Evolutionary conservation across 2,329 filamentous ascomycete genomes (phyloP).

Genomic region (Aureobasidium sp.): DNA sequence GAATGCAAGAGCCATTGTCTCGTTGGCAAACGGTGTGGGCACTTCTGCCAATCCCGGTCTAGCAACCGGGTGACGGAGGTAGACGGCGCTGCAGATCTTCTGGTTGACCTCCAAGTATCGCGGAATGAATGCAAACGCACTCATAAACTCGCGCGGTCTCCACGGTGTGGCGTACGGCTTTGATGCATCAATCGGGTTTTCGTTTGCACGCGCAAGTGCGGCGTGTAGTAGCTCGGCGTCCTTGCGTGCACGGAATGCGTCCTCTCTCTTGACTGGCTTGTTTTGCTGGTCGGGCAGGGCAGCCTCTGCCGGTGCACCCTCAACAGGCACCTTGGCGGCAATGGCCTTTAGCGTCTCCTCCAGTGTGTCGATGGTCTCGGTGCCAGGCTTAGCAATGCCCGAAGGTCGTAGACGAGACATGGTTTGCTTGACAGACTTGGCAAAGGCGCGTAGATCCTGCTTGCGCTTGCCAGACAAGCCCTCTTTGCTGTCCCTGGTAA

Average conservation of each 20-base stretch:
- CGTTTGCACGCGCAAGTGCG: constrained; percentile 54
- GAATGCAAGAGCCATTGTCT: constrained; percentile 71
- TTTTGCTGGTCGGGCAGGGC: constrained; percentile 19
- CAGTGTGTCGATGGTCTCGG: constrained; percentile 25
- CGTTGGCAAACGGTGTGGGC: constrained; percentile 67
- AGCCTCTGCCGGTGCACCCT: constrained; percentile 14
- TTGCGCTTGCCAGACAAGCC: constrained; percentile 61
- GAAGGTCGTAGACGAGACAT: constrained; percentile 43
- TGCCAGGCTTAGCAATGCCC: constrained; percentile 15
- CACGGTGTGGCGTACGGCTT: constrained; percentile 92
- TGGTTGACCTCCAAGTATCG: constrained; percentile 96
- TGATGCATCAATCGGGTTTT: constrained; percentile 65
- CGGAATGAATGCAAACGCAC: constrained; percentile 88
- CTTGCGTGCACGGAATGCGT: constrained; percentile 42
- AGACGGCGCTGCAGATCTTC: constrained; percentile 91
- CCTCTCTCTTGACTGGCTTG: constrained; percentile 31
- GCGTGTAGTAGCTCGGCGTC: constrained; percentile 47
- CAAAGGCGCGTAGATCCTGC: constrained; percentile 64
- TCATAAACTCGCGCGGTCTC: constrained; percentile 78
- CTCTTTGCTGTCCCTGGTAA: constrained; percentile 46
- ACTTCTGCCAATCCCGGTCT: constrained; percentile 64
- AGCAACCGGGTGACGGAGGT: constrained; percentile 87
- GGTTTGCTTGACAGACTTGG: constrained; percentile 54
- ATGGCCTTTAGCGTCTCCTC: constrained; percentile 27
- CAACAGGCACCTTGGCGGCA: constrained; percentile 38